Conservation (phyloP, 257 asterid species). For the Nicotiana knightiana region DNA sequence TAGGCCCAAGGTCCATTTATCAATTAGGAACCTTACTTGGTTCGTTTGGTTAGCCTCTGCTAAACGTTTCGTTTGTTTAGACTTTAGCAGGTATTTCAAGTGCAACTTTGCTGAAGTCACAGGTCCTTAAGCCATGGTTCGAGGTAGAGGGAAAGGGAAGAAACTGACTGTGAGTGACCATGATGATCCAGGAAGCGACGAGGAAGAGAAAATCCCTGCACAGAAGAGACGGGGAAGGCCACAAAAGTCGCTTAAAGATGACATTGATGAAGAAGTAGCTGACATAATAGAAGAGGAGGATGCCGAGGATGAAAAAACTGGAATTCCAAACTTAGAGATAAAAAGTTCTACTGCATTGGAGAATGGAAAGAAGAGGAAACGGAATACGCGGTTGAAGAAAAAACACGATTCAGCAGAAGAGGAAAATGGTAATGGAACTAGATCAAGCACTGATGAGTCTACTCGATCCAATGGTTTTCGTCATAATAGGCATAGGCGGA, state of each 20-base stretch:
- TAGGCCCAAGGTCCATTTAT: background rate
- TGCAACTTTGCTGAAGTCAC: background rate
- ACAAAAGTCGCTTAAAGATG: slow-evolving; percentile 37
- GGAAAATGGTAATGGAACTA: slow-evolving; percentile 30
- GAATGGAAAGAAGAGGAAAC: slow-evolving; percentile 31
- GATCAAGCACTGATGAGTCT: slow-evolving; percentile 32
- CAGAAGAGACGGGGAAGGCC: slow-evolving; percentile 58
- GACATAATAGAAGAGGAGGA: slow-evolving; percentile 35
- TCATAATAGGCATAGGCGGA: slow-evolving; percentile 30
- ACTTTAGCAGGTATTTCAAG: slow-evolving; percentile 16
- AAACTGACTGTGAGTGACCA: slow-evolving; percentile 26
- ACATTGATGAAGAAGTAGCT: slow-evolving; percentile 31
- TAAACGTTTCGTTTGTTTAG: background rate
- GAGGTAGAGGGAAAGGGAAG: slow-evolving; percentile 47
- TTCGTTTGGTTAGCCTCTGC: too few relatives aligned
- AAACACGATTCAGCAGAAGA: slow-evolving; percentile 26
- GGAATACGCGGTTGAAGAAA: slow-evolving; percentile 22
- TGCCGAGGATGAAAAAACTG: slow-evolving; percentile 25
- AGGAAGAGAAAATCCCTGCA: slow-evolving; percentile 40
- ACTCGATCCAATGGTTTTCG: slow-evolving; percentile 31
- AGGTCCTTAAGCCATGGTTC: slow-evolving; percentile 23
- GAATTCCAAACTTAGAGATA: slow-evolving; percentile 20
- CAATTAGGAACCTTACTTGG: too few relatives aligned
- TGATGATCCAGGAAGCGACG: slow-evolving; percentile 42
- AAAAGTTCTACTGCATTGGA: slow-evolving; percentile 18